Conservation (phyloP, 257 asterid species). For the Nicotiana undulata region DNA sequence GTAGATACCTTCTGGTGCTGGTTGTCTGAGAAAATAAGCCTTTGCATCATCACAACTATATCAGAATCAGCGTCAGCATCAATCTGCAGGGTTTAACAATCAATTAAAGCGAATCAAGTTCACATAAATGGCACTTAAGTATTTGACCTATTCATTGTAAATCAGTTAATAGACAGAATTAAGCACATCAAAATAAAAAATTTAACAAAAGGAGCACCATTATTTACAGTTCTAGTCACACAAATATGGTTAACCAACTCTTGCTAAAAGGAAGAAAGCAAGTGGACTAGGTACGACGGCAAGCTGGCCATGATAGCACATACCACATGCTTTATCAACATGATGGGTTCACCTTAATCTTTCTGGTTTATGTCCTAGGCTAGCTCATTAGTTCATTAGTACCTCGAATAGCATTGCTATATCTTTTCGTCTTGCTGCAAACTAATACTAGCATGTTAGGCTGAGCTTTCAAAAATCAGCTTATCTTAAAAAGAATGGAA, state of each 20-base stretch:
- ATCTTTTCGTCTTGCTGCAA: too few relatives aligned
- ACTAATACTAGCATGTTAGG: too few relatives aligned
- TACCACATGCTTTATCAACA: background rate
- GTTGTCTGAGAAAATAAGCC: constrained; percentile 58
- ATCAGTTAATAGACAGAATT: background rate
- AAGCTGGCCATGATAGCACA: background rate
- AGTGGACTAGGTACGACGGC: background rate
- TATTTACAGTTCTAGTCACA: background rate
- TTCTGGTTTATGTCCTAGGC: background rate
- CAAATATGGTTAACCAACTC: background rate
- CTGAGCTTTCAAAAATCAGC: too few relatives aligned
- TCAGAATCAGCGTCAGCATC: constrained; percentile 46
- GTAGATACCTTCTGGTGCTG: constrained; percentile 66
- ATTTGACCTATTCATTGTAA: constrained; percentile 1
- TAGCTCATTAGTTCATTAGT: background rate
- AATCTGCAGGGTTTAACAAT: constrained; percentile 29
- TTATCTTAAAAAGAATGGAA: too few relatives aligned
- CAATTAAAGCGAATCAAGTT: background rate
- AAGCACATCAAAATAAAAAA: background rate
- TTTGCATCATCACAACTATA: constrained; percentile 56
- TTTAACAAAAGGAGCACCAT: background rate
- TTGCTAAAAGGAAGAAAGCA: background rate
- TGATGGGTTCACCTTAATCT: background rate
- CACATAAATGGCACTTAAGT: background rate
- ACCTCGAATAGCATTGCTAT: background rate